phyloP scores from a whole-genome alignment of 768 basidiomycete species.

The Naganishia vaughanmartiniae region DNA sequence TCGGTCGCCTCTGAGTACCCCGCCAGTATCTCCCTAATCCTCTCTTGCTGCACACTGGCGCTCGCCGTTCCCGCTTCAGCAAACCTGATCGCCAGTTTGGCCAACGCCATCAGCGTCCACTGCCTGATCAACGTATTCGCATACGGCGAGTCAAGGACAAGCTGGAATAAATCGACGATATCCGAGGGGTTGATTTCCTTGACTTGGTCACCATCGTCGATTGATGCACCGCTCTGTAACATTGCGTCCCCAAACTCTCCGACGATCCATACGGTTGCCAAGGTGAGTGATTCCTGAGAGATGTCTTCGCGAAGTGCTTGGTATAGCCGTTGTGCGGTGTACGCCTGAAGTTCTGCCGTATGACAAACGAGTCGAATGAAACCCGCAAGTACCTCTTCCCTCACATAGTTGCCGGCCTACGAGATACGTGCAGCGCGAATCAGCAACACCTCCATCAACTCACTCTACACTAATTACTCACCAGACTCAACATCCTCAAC shows the following conservation, averaged over 20 bases:
- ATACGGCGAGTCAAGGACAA: conserved; percentile 88
- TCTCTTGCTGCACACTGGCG: conserved; percentile 58
- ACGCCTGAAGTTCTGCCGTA: conserved; percentile 92
- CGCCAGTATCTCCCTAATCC: conserved; percentile 73
- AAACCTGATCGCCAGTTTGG: conserved; percentile 81
- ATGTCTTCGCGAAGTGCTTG: conserved; percentile 82
- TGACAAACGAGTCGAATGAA: conserved; percentile 96
- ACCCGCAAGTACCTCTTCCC: conserved; percentile 89
- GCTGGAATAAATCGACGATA: conserved; percentile 77
- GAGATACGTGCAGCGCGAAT: too few species aligned
- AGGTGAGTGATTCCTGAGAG: conserved; percentile 91
- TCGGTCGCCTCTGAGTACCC: conserved; percentile 83
- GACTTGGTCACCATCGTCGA: conserved; percentile 68
- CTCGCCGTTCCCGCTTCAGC: conserved; percentile 53
- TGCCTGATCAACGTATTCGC: conserved; percentile 85
- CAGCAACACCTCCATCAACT: too few species aligned
- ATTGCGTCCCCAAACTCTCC: conserved; percentile 94
- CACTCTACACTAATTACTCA: conserved; percentile 53
- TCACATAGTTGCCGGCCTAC: conserved; percentile 95
- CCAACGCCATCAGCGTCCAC: conserved; percentile 82
- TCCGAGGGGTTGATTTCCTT: conserved; percentile 58
- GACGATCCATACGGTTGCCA: conserved; percentile 90
- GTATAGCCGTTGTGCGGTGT: conserved; percentile 88
- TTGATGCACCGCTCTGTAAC: conserved; percentile 71
- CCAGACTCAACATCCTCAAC: conserved; percentile 82